A percentile compares a stretch with the other conserved stretches of the same genome.
Conservation (phyloP, 768 basidiomycete species). For the Agaricus sinodeliciosus region DNA sequence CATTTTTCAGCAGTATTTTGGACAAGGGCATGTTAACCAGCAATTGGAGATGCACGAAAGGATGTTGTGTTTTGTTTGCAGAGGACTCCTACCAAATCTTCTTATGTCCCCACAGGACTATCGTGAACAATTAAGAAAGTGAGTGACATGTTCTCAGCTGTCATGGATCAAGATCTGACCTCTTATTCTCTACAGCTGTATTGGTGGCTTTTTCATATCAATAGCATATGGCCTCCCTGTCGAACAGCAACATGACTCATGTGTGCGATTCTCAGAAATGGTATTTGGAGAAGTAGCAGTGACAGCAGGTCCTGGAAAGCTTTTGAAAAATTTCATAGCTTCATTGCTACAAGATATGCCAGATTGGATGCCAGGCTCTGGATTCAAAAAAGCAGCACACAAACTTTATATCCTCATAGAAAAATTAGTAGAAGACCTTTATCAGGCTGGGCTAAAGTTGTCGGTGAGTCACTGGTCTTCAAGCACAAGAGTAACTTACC, state of each 20-base stretch:
- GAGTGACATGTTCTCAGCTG: neutral
- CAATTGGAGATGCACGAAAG: conserved; percentile 2
- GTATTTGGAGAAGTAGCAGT: neutral
- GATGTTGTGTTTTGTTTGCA: neutral
- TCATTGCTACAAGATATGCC: conserved; percentile 25
- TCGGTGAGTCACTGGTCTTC: neutral
- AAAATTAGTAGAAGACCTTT: conserved; percentile 20
- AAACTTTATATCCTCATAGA: conserved; percentile 16
- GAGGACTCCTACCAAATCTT: neutral
- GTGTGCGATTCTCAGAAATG: neutral
- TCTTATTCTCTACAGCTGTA: neutral
- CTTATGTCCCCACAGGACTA: neutral
- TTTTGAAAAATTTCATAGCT: conserved; percentile 18
- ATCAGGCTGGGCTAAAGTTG: neutral
- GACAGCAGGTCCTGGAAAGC: conserved; percentile 20
- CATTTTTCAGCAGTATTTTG: conserved; percentile 20
- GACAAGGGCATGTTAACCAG: neutral
- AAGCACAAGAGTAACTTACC: neutral
- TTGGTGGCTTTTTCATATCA: neutral
- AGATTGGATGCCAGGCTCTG: conserved; percentile 27
- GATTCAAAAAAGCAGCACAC: conserved; percentile 27
- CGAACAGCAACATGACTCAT: neutral
- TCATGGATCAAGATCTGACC: neutral
- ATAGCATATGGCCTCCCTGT: conserved; percentile 5
- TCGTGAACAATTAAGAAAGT: neutral